Evolutionary conservation across 352 stramenopile genomes (phyloP).

Genomic region (Globisporangium takayamanum): DNA sequence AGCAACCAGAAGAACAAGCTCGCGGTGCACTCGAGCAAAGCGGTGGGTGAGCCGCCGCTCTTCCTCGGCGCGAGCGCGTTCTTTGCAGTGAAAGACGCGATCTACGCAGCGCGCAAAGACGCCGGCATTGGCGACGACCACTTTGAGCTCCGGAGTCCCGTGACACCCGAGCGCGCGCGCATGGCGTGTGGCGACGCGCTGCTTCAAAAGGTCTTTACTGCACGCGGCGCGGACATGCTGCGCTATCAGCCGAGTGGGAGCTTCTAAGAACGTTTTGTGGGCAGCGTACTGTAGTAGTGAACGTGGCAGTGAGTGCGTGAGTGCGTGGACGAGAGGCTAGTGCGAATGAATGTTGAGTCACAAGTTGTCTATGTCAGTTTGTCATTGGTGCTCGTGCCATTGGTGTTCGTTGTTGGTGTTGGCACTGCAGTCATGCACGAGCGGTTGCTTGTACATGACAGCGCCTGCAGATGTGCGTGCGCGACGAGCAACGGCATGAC

Average conservation of each 20-base stretch:
- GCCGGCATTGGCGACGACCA: slow-evolving; percentile 40
- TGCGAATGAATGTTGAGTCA: background rate
- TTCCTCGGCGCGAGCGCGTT: slow-evolving; percentile 93
- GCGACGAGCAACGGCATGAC: no score
- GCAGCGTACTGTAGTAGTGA: background rate
- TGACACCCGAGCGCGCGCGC: slow-evolving; percentile 76
- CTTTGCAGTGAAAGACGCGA: slow-evolving; percentile 94
- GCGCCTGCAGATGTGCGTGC: no score
- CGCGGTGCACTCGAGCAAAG: slow-evolving; percentile 94
- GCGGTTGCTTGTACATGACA: no score
- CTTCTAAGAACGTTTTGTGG: slow-evolving; percentile 23
- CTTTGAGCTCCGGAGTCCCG: slow-evolving; percentile 71
- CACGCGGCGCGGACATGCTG: slow-evolving; percentile 50
- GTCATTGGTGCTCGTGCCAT: no score
- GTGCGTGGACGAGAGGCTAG: no score
- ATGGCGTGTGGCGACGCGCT: slow-evolving; percentile 75
- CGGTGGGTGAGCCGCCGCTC: slow-evolving; percentile 94
- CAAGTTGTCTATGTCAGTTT: background rate
- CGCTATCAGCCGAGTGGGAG: slow-evolving; percentile 59
- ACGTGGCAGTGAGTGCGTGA: no score
- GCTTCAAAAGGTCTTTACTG: slow-evolving; percentile 62
- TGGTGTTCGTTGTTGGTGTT: no score
- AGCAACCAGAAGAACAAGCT: slow-evolving; percentile 92
- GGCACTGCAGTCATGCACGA: no score
- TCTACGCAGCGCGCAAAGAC: slow-evolving; percentile 78